phyloP scores from a whole-genome alignment of 108 stramenopile species.

The Skeletonema marinoi region DNA sequence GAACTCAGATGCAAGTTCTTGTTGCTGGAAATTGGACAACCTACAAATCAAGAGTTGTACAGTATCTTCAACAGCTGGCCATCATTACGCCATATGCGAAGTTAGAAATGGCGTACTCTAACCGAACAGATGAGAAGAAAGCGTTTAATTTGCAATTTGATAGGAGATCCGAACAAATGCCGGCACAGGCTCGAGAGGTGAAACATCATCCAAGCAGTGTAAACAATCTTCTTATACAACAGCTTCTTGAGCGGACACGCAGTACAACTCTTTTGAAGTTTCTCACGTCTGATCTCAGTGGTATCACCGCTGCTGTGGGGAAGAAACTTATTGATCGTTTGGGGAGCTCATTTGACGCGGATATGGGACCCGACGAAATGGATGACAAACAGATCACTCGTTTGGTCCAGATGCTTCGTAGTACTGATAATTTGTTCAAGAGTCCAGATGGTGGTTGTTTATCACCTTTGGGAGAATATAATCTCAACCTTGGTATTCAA shows the following conservation, averaged over 20 bases:
- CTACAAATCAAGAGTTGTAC: slow-evolving; percentile 87
- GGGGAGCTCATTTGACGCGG: slow-evolving; percentile 52
- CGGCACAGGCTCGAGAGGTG: slow-evolving; percentile 84
- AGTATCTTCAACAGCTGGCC: slow-evolving; percentile 94
- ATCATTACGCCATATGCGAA: slow-evolving; percentile 96
- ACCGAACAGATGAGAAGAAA: slow-evolving; percentile 61
- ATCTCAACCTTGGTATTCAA: slow-evolving; percentile 93
- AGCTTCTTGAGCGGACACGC: slow-evolving; percentile 81
- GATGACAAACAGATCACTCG: slow-evolving; percentile 78
- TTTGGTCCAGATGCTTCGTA: slow-evolving; percentile 84
- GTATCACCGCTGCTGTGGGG: slow-evolving; percentile 67
- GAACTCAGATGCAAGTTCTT: slow-evolving; percentile 86
- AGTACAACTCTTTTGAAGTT: slow-evolving; percentile 79
- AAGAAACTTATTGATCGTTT: slow-evolving; percentile 68
- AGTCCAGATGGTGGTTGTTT: slow-evolving; percentile 92
- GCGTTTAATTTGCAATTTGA: slow-evolving; percentile 71
- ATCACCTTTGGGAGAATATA: slow-evolving; percentile 96
- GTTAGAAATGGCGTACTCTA: slow-evolving; percentile 72
- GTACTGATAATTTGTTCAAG: slow-evolving; percentile 77
- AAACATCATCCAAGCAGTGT: slow-evolving; percentile 94
- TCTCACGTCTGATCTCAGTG: slow-evolving; percentile 71
- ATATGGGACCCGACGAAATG: slow-evolving; percentile 56
- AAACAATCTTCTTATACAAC: slow-evolving; percentile 93
- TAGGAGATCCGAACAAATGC: slow-evolving; percentile 91
- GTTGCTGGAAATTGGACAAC: slow-evolving; percentile 94